Evolutionary conservation across 768 basidiomycete species (phyloP).

Genomic region (Tulasnella sp.): DNA sequence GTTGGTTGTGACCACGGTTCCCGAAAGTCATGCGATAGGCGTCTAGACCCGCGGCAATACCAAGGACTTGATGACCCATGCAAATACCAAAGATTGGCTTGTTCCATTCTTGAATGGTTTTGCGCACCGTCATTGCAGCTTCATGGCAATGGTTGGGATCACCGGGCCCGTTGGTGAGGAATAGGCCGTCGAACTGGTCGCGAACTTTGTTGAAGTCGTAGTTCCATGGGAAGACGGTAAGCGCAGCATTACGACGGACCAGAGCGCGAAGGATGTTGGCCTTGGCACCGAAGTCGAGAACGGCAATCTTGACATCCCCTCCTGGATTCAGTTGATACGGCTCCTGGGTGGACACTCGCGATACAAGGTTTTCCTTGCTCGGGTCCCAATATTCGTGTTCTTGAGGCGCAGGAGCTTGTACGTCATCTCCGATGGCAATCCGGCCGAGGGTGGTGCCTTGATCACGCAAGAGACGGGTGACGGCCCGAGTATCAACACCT

Average conservation of each 20-base stretch:
- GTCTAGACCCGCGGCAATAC: constrained; percentile 91
- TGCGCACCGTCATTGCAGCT: constrained; percentile 65
- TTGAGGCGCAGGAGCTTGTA: constrained; percentile 44
- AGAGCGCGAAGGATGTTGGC: constrained; percentile 93
- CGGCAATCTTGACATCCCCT: constrained; percentile 84
- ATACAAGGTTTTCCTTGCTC: constrained; percentile 80
- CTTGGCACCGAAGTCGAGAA: constrained; percentile 95
- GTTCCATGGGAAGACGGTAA: constrained; percentile 96
- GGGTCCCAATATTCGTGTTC: constrained; percentile 87
- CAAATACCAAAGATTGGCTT: constrained; percentile 96
- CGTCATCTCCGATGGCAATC: constrained; percentile 69
- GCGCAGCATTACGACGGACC: constrained; percentile 77
- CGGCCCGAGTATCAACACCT: constrained; percentile 94
- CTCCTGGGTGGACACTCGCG: constrained; percentile 75
- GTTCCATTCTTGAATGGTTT: constrained; percentile 77
- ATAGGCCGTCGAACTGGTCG: constrained; percentile 87
- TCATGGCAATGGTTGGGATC: constrained; percentile 84
- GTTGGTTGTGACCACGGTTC: constrained; percentile 99
- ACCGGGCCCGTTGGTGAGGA: constrained; percentile 94
- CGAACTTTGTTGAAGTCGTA: constrained; percentile 88
- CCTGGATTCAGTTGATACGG: constrained; percentile 76
- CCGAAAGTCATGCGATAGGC: constrained; percentile 99
- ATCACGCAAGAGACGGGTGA: constrained; percentile 85
- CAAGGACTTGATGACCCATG: constrained; percentile 98
- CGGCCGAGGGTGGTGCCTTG: constrained; percentile 95